phyloP scores from a whole-genome alignment of 2,329 filamentous ascomycete genomes.

The Fusarium sp. region DNA sequence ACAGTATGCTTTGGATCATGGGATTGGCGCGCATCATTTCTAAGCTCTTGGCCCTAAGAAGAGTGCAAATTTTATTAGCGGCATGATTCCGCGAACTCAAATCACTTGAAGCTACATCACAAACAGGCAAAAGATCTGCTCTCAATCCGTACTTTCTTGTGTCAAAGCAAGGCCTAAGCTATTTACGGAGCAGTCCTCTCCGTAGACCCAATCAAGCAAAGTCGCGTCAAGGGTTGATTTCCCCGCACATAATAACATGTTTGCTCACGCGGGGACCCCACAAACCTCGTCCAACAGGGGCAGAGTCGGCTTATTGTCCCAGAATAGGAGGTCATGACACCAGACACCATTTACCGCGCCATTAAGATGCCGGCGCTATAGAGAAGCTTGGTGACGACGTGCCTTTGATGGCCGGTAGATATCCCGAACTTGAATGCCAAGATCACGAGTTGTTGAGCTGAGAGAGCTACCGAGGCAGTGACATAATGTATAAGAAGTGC shows the following conservation, averaged over 20 bases:
- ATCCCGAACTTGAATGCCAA: constrained; percentile 14
- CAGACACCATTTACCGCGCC: constrained; percentile 18
- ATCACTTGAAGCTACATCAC: background rate
- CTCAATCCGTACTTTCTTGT: background rate
- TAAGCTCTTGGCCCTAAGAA: background rate
- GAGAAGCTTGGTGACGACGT: constrained; percentile 4
- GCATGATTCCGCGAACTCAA: constrained; percentile 2
- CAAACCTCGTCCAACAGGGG: constrained; percentile 8
- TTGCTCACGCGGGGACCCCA: constrained; percentile 30
- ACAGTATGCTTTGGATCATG: no score
- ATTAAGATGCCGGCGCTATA: constrained; percentile 16
- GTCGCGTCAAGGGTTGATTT: background rate
- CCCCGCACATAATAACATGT: constrained; percentile 25
- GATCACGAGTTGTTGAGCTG: background rate
- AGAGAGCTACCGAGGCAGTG: constrained; percentile 9
- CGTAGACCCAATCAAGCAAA: constrained; percentile 23
- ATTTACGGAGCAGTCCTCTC: constrained; percentile 18
- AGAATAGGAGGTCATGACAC: constrained; percentile 21
- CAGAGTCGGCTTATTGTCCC: constrained; percentile 6
- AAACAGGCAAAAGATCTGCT: constrained; percentile 21
- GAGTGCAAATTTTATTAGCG: background rate
- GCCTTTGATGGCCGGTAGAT: constrained; percentile 27
- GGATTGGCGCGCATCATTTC: constrained; percentile 15
- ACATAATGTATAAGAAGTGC: constrained; percentile 6
- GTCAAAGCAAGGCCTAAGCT: background rate